Base-by-base conservation (phyloP, 2,329 filamentous ascomycete genomes). In the Aspergillus flavus region DNA sequence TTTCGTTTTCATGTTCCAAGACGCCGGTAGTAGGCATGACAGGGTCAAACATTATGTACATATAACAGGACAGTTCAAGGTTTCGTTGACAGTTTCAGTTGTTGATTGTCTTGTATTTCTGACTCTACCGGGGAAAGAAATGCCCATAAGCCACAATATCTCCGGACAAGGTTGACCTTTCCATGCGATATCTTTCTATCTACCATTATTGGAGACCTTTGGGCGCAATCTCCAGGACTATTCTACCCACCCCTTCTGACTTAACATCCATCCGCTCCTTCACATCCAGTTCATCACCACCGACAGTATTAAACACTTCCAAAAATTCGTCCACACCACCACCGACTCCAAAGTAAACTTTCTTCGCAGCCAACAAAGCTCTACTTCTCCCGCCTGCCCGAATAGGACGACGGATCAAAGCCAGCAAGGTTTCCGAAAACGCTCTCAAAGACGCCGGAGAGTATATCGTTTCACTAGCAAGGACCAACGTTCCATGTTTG, bases 391-490 rank as follows among this genome's bases (percentile, higher is more conserved):
- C 57, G 16, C 60, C 60, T 3, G 55, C 63, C 5, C 59, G 64
- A 34, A 46, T 66, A n/a, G 69, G 73, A 75, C 72, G 79, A 73
- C 64, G 83, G 67, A 89, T 74, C 30, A 89, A 66, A 7, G 71
- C 76, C 10, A 84, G 69, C 52, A 89, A 72, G 1, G 84, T 82
- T 46, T 86, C 82, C 0, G 86, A 83, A 71, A 90, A 90, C 0
- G 83, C 77, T 1, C 65, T 69, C 32, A 88, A 77, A 1, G 83
- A 84, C 1, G 80, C 73, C 0, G 86, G 87, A 6, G 83, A 85
- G 73, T 90, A 90, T 57, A 89, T 89, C 0, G 87, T 90, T 74
- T 90, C 87, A 32, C 86, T 87, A 1, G 85, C 87, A 4, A 90
- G 80, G 9, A 89, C 75, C 23, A 87, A 69, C 0, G 78, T 79